Evolutionary conservation across 2,329 filamentous ascomycete species (phyloP).

Genomic region (Colletotrichum sp.): DNA sequence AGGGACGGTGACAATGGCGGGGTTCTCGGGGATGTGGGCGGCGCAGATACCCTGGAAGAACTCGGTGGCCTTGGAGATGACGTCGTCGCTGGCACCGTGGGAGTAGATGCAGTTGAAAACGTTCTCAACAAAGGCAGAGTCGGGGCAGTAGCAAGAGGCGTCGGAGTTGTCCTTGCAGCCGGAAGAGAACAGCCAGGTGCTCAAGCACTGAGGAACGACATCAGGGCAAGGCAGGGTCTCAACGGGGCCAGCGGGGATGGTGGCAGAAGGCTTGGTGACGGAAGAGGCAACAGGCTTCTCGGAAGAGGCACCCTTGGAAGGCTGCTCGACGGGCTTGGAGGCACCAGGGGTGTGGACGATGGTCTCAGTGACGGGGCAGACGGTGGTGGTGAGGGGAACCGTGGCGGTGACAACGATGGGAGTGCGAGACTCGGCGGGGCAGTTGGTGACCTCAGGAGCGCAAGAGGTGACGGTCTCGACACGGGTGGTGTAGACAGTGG

Average conservation of each 20-base stretch:
- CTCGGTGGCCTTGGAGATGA: constrained; percentile 73
- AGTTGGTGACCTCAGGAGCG: constrained; percentile 50
- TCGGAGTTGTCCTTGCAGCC: constrained; percentile 87
- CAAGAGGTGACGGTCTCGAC: constrained; percentile 57
- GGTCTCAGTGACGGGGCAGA: constrained; percentile 66
- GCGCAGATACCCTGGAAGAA: constrained; percentile 95
- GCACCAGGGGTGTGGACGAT: constrained; percentile 41
- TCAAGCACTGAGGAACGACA: constrained; percentile 86
- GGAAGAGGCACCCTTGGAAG: constrained; percentile 19
- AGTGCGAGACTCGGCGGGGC: constrained; percentile 46
- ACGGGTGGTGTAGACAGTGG: constrained; percentile 56
- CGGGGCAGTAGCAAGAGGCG: constrained; percentile 84
- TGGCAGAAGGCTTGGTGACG: constrained; percentile 30
- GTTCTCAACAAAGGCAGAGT: constrained; percentile 74
- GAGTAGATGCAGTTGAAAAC: constrained; percentile 84
- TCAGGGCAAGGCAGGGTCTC: constrained; percentile 65
- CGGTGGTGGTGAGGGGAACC: constrained; percentile 62
- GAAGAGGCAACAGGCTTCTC: constrained; percentile 24
- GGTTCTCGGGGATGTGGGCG: constrained; percentile 74
- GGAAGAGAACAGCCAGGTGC: constrained; percentile 78
- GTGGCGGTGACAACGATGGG: constrained; percentile 60
- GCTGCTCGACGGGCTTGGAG: constrained; percentile 3
- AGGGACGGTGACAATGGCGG: constrained; percentile 81
- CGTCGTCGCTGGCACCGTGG: constrained; percentile 69
- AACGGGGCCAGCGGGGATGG: constrained; percentile 39